Conservation (phyloP, 1,139 yeast genomes). For the Lodderomyces elongisporus region DNA sequence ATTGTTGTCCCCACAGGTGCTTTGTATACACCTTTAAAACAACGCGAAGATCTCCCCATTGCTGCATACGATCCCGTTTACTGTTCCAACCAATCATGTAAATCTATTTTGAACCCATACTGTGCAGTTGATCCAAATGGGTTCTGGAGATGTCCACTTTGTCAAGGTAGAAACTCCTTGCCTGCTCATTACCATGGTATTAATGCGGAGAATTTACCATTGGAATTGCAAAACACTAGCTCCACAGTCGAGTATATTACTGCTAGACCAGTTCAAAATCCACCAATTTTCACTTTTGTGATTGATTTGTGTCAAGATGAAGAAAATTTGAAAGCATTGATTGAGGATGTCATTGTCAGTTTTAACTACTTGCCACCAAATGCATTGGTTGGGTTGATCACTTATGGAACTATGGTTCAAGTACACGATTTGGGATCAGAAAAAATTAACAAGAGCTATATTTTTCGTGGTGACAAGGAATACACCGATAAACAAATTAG, state of each 20-base stretch:
- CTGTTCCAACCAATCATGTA: constrained; percentile 77
- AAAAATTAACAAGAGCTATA: constrained; percentile 72
- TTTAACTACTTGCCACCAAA: constrained; percentile 87
- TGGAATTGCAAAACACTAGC: constrained; percentile 71
- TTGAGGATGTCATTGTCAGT: constrained; percentile 79
- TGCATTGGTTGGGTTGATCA: constrained; percentile 85
- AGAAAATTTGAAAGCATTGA: constrained; percentile 84
- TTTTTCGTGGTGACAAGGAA: constrained; percentile 91
- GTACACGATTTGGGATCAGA: constrained; percentile 87
- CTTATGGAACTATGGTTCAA: constrained; percentile 93
- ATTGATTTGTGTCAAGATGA: constrained; percentile 94
- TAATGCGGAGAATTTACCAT: constrained; percentile 77
- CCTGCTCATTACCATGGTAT: constrained; percentile 89
- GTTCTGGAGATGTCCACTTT: constrained; percentile 87
- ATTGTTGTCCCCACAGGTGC: constrained; percentile 95
- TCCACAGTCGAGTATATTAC: constrained; percentile 92
- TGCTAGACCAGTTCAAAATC: constrained; percentile 80
- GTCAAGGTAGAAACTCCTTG: constrained; percentile 77
- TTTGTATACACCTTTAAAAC: constrained; percentile 85
- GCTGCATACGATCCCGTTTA: constrained; percentile 88
- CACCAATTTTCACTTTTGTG: constrained; percentile 90
- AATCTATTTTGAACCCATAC: constrained; percentile 84
- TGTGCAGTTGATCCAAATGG: constrained; percentile 79
- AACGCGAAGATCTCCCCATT: constrained; percentile 70
- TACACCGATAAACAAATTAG: constrained; percentile 70